Percentiles rank a stretch among this genome's conserved stretches.
These are phyloP conservation scores for Orbilia oligospora DNA, from an alignment of 2,329 filamentous ascomycete genomes.

Conservation along the genomic window DNA sequence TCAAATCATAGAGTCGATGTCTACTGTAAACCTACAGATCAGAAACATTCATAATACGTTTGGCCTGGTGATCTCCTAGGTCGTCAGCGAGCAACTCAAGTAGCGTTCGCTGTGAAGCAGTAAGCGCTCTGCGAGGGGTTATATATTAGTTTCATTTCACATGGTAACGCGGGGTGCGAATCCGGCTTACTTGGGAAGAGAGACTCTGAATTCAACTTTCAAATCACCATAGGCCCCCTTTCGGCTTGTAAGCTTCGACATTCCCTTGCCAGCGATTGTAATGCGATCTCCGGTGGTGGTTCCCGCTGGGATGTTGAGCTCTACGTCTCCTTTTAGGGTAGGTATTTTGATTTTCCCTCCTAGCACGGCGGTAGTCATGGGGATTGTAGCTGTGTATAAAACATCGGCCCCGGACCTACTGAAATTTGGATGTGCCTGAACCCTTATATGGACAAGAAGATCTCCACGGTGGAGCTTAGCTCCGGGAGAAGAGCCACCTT, in stretches of 20 bases:
- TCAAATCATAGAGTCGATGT: not conserved
- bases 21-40: constrained; percentile 63
- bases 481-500: constrained; percentile 74
- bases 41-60: constrained; percentile 87
- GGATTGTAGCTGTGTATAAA: constrained; percentile 90
- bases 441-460: constrained; percentile 89
- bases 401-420: constrained; percentile 89
- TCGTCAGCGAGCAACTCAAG: constrained; percentile 97
- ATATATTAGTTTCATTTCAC: constrained; percentile 22
- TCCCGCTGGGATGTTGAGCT: constrained; percentile 89
- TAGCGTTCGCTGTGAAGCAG: constrained; percentile 89
- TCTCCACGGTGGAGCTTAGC: constrained; percentile 75
- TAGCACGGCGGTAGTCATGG: constrained; percentile 90
- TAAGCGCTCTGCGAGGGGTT: constrained; percentile 70
- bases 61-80: constrained; percentile 91
- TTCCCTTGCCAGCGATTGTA: constrained; percentile 89
- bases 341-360: constrained; percentile 92
- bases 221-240: constrained; percentile 82
- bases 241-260: constrained; percentile 82
- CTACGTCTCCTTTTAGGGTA: constrained; percentile 90
- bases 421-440: constrained; percentile 91
- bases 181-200: constrained; percentile 85
- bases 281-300: constrained; percentile 94
- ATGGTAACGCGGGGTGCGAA: not conserved
- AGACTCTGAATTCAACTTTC: constrained; percentile 92